phyloP scores from a whole-genome alignment of 345 rosid genomes.

The Bruguiera sexangula region DNA sequence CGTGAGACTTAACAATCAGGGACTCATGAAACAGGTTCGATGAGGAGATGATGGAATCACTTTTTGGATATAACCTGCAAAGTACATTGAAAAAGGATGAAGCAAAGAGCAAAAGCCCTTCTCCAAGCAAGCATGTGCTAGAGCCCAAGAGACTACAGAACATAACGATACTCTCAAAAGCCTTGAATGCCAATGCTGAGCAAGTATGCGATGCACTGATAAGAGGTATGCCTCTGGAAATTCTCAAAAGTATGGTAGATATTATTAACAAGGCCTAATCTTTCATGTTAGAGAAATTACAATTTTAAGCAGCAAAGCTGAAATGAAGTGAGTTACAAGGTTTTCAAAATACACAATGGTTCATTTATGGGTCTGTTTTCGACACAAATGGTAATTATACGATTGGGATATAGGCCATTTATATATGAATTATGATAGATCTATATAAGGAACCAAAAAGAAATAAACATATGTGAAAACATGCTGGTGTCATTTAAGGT shows the following conservation, averaged over 20 bases:
- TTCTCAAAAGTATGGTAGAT: too few species aligned
- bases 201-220: constrained; percentile 72
- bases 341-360: too few species aligned
- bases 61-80: constrained; percentile 77
- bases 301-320: background rate
- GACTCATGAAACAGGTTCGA: constrained; percentile 55
- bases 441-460: too few species aligned
- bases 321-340: background rate
- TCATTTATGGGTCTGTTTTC: background rate
- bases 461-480: too few species aligned
- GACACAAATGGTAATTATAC: background rate
- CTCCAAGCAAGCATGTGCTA: constrained; percentile 85
- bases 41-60: constrained; percentile 97
- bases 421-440: too few species aligned
- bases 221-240: constrained; percentile 49
- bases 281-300: background rate
- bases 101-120: constrained; percentile 74
- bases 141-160: constrained; percentile 94
- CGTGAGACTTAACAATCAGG: background rate
- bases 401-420: too few species aligned
- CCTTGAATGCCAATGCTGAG: constrained; percentile 65
- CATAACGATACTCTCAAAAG: constrained; percentile 83
- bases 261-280: background rate
- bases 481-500: too few species aligned
- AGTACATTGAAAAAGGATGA: constrained; percentile 58